Conservation (phyloP, 208 protist species). For the Acanthamoeba healyi region DNA sequence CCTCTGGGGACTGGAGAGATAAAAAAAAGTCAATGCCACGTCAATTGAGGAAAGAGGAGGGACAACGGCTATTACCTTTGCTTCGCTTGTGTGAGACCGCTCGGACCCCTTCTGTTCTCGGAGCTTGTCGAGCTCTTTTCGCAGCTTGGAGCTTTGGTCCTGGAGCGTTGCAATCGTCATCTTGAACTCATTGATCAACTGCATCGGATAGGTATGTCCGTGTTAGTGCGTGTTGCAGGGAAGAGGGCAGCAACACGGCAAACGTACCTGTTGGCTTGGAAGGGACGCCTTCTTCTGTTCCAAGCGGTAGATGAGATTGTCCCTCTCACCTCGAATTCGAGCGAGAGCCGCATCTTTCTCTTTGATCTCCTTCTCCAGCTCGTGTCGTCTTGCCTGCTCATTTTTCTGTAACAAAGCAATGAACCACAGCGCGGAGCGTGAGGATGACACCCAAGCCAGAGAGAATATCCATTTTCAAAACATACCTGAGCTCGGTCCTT, state of each 20-base stretch:
- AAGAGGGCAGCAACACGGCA: neutral
- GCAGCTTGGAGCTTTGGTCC: constrained; percentile 27
- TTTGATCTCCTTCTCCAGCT: constrained; percentile 59
- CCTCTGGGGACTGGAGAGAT: neutral
- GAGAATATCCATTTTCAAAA: neutral
- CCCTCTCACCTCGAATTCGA: constrained; percentile 61
- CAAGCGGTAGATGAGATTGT: constrained; percentile 38
- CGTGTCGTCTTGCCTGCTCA: constrained; percentile 6
- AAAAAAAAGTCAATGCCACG: constrained; percentile 9
- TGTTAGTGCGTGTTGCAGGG: neutral
- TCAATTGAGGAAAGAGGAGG: neutral
- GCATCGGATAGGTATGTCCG: neutral
- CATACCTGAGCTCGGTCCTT: constrained; percentile 25
- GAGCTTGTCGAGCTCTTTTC: constrained; percentile 53
- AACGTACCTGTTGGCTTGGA: constrained; percentile 39
- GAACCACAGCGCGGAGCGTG: no score
- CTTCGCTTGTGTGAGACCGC: neutral
- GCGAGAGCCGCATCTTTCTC: constrained; percentile 54
- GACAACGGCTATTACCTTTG: constrained; percentile 2
- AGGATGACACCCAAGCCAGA: no score
- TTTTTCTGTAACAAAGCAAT: constrained; percentile 15
- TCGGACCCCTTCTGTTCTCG: neutral
- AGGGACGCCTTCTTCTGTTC: constrained; percentile 70
- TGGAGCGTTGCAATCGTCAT: constrained; percentile 38
- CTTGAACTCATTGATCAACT: constrained; percentile 66